phyloP scores from a whole-genome alignment of 148 eudicot species.

The Rhododendron williamsianum region DNA sequence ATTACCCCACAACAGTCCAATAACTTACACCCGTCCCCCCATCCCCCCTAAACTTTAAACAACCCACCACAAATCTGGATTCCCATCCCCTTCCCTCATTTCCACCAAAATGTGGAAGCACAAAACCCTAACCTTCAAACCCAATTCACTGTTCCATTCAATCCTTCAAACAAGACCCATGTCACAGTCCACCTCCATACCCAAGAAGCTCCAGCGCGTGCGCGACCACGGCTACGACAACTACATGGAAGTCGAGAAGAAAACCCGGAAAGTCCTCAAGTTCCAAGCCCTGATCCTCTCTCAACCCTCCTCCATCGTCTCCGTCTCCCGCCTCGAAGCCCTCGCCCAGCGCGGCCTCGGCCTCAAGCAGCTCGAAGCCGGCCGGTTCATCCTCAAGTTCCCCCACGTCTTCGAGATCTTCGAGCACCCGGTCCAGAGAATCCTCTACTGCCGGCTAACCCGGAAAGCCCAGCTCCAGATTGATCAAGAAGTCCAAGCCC shows the following conservation, averaged over 20 bases:
- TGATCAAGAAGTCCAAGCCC: slow-evolving; percentile 62
- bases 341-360: slow-evolving; percentile 53
- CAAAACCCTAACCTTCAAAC: slow-evolving; percentile 2
- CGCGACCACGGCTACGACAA: slow-evolving; percentile 83
- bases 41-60: neutral
- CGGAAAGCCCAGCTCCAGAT: slow-evolving; percentile 65
- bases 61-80: slow-evolving; percentile 8
- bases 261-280: slow-evolving; percentile 68
- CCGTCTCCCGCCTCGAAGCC: slow-evolving; percentile 58
- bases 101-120: slow-evolving; percentile 12
- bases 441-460: slow-evolving; percentile 73
- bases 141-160: neutral
- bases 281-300: slow-evolving; percentile 68
- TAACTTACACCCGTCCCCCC: neutral
- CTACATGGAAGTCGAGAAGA: slow-evolving; percentile 93
- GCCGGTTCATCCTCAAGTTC: slow-evolving; percentile 75
- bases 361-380: slow-evolving; percentile 68
- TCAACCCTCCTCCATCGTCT: slow-evolving; percentile 50
- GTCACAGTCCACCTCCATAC: slow-evolving; percentile 78
- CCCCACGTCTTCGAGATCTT: slow-evolving; percentile 82
- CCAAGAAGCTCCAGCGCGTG: slow-evolving; percentile 54
- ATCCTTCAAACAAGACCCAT: slow-evolving; percentile 25
- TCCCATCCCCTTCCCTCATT: neutral
- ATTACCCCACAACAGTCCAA: neutral
- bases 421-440: slow-evolving; percentile 94